Conservation (phyloP, 2,329 filamentous ascomycete genomes). For the Dactylellina drechsleri region DNA sequence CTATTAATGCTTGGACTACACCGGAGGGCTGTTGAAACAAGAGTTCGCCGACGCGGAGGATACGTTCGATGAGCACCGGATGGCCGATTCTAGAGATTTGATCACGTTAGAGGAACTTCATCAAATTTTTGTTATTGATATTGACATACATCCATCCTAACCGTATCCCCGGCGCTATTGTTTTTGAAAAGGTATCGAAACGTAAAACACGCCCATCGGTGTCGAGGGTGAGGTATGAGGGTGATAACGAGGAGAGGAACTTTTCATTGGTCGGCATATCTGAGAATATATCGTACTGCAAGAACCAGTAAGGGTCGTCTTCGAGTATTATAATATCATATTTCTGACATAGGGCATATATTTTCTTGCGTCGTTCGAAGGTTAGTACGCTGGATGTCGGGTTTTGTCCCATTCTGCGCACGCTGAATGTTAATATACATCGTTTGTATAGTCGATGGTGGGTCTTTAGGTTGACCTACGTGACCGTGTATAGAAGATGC, state of each 20-base stretch:
- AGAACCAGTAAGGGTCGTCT: conserved; percentile 95
- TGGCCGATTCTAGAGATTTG: conserved; percentile 70
- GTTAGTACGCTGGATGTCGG: conserved; percentile 82
- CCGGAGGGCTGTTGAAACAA: conserved; percentile 86
- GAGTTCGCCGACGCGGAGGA: conserved; percentile 78
- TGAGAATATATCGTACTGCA: conserved; percentile 76
- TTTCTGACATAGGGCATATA: conserved; percentile 81
- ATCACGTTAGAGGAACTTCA: not conserved
- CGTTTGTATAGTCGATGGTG: conserved; percentile 57
- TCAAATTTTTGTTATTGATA: not conserved
- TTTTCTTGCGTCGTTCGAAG: conserved; percentile 76
- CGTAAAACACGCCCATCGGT: conserved; percentile 86
- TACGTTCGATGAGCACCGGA: conserved; percentile 78
- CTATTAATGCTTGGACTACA: conserved; percentile 85
- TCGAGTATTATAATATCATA: conserved; percentile 93
- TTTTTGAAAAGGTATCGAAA: conserved; percentile 94
- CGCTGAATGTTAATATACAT: not conserved
- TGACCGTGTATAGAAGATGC: conserved; percentile 88
- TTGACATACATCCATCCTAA: conserved; percentile 78
- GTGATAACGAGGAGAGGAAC: conserved; percentile 63
- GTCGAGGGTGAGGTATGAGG: conserved; percentile 83
- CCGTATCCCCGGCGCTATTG: conserved; percentile 86
- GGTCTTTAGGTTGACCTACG: conserved; percentile 59
- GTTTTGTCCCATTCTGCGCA: conserved; percentile 78
- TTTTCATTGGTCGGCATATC: conserved; percentile 56